A percentile compares a stretch with the other conserved stretches of the same genome.
These are phyloP conservation scores for Saturnispora zaruensis DNA, from an alignment of 805 yeast genomes.

Conservation along the genomic window DNA sequence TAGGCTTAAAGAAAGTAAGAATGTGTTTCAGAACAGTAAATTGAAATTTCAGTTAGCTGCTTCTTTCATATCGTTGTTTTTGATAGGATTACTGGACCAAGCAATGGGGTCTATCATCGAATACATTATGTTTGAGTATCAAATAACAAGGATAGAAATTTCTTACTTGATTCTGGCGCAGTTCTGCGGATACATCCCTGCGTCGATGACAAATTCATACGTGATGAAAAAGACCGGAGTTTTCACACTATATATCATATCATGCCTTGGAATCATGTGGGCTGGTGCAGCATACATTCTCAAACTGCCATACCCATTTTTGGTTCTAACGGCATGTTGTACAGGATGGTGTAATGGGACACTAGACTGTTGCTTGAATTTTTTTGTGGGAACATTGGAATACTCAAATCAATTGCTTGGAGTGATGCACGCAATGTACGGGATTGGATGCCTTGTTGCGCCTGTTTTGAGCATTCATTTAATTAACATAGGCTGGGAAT, in stretches of 20 bases:
- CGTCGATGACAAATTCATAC: constrained; percentile 41
- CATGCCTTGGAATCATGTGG: constrained; percentile 11
- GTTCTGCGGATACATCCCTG: constrained; percentile 44
- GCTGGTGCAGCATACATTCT: constrained; percentile 27
- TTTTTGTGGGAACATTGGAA: constrained; percentile 40
- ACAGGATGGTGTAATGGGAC: constrained; percentile 51
- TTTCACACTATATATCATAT: constrained; percentile 33
- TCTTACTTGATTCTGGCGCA: constrained; percentile 45
- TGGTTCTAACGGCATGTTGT: constrained; percentile 32
- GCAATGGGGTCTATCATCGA: constrained; percentile 54
- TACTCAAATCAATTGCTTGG: constrained; percentile 45
- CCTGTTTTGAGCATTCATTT: constrained; percentile 38
- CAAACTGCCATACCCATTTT: constrained; percentile 35
- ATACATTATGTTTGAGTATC: constrained; percentile 37
- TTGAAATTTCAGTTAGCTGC: constrained; percentile 38
- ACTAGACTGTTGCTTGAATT: constrained; percentile 46
- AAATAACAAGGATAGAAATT: constrained; percentile 38
- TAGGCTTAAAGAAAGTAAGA: constrained; percentile 31
- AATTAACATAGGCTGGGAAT: constrained; percentile 30
- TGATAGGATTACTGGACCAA: constrained; percentile 53
- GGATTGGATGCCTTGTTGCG: constrained; percentile 44
- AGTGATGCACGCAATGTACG: constrained; percentile 43
- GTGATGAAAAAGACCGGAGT: constrained; percentile 40
- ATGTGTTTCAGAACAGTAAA: constrained; percentile 31
- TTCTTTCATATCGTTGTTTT: constrained; percentile 32